Percentiles rank a stretch among this genome's conserved stretches.
Conservation (phyloP, 148 eudicot species). For the Chenopodium formosanum region DNA sequence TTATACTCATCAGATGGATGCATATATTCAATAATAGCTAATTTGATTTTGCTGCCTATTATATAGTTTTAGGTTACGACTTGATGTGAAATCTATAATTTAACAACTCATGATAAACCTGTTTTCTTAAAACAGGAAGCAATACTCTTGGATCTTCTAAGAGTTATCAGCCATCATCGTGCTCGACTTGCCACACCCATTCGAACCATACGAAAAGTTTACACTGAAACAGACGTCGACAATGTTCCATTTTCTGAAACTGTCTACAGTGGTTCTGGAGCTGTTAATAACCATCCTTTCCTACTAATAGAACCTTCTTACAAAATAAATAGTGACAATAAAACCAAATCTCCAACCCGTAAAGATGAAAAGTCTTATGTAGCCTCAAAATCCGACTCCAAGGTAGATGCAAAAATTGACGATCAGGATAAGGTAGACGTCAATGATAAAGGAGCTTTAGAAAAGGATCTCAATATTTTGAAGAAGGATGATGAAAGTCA, state of each 20-base stretch:
- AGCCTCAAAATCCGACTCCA: constrained; percentile 30
- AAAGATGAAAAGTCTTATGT: constrained; percentile 37
- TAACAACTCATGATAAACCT: neutral
- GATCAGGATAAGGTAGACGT: constrained; percentile 24
- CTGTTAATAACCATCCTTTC: constrained; percentile 56
- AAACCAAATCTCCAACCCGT: constrained; percentile 50
- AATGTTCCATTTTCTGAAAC: constrained; percentile 60
- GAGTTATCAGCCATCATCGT: constrained; percentile 81
- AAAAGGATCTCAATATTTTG: constrained; percentile 32
- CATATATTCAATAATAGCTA: neutral
- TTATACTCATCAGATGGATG: neutral
- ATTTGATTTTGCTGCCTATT: neutral
- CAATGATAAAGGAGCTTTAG: constrained; percentile 34
- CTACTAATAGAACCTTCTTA: constrained; percentile 70
- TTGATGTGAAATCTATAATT: neutral
- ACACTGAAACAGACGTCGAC: constrained; percentile 55
- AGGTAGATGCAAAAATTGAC: constrained; percentile 31
- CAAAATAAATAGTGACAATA: constrained; percentile 71
- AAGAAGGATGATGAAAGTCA: constrained; percentile 34
- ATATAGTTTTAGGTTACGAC: neutral
- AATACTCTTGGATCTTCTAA: constrained; percentile 76
- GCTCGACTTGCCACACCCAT: constrained; percentile 95
- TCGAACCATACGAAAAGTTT: constrained; percentile 74
- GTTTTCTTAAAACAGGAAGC: constrained; percentile 56
- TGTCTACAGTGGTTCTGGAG: constrained; percentile 36